Evolutionary conservation across 495 filamentous ascomycete species (phyloP), one percentile per base, ranked within the genome.

Genomic region (Penicillium coprophilum): DNA sequence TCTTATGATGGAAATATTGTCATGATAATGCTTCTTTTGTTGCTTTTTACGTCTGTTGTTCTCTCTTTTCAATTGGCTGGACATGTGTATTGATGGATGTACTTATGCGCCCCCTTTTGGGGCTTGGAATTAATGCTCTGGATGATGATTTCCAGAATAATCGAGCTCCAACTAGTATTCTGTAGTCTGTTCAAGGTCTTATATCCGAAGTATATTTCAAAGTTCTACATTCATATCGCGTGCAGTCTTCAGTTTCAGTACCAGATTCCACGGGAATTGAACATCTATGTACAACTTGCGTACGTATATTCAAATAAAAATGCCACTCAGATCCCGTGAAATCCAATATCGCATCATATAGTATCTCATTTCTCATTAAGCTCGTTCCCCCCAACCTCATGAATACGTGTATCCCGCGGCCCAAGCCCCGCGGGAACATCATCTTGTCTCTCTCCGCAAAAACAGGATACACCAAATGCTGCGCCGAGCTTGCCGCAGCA

Each of bases 1-100:
- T 50, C n/a, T 50, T 28, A 44, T 55, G 53, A 46, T 59, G 50
- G 53, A 49, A 43, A 49, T 43, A 49, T 59, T 36, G 39, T 48
- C 32, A 47, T 17, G 50, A 46, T 54, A 32, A 32, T 51, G 43
- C 41, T 34, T 13, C 46, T 43, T 19, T 31, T n/a, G n/a, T 21
- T 39, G 2, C 34, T 40, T 28, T 39, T 51, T 17, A 50, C 40
- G 34, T 24, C 30, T 23, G 34, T 28, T 51, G 24, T 8, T 24
- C 15, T 50, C 19, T 34, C 10, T 3, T 36, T 19, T 28, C 28
- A 13, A 30, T 23, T 36, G 46, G 13, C 21, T 54, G 41, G 21
- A 46, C 30, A 46, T 54, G 31, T 54, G 20, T 46, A 12, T 41
- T 46, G 41, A 54, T 54, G 41, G 41, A 54, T 46, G 40, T 54